Percentiles rank a stretch among this genome's conserved stretches.
Conservation (phyloP, 1,284 basidiomycete species). For the Amylostereum chailletii region DNA sequence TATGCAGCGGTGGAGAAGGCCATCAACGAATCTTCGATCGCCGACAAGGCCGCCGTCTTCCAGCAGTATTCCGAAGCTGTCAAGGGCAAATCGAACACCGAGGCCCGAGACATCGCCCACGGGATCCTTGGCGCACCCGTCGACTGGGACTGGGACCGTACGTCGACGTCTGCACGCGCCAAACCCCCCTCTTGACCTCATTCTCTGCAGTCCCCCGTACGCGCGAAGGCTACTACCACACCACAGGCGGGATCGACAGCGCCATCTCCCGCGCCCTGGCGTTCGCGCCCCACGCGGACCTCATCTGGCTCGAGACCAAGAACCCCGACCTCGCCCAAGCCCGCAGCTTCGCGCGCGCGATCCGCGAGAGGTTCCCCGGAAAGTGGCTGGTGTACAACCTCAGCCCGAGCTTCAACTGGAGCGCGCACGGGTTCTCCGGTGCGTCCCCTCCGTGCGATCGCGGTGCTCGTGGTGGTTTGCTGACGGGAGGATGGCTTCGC, state of each 20-base stretch:
- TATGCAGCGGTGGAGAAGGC: slow-evolving; percentile 51
- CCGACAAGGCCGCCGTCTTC: slow-evolving; percentile 49
- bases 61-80: slow-evolving; percentile 53
- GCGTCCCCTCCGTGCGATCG: slow-evolving; percentile 7
- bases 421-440: slow-evolving; percentile 74
- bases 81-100: slow-evolving; percentile 63
- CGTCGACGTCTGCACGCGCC: slow-evolving; percentile 16
- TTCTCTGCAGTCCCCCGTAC: slow-evolving; percentile 65
- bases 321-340: slow-evolving; percentile 78
- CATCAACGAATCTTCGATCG: slow-evolving; percentile 35
- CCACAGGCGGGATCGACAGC: slow-evolving; percentile 72
- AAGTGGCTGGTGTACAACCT: slow-evolving; percentile 95
- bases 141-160: slow-evolving; percentile 85
- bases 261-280: slow-evolving; percentile 48
- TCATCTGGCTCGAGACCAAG: slow-evolving; percentile 90
- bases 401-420: slow-evolving; percentile 93
- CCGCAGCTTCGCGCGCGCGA: slow-evolving; percentile 67
- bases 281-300: slow-evolving; percentile 78
- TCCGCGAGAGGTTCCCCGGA: slow-evolving; percentile 64
- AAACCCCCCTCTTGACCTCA: neutral
- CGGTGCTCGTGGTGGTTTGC: neutral
- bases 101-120: slow-evolving; percentile 66
- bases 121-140: slow-evolving; percentile 65
- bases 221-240: slow-evolving; percentile 89
- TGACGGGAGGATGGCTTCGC: neutral